Percentiles rank a stretch among this genome's conserved stretches.
These are phyloP conservation scores for Vanilla planifolia DNA, from an alignment of 106 monocot species.

Conservation along the genomic window DNA sequence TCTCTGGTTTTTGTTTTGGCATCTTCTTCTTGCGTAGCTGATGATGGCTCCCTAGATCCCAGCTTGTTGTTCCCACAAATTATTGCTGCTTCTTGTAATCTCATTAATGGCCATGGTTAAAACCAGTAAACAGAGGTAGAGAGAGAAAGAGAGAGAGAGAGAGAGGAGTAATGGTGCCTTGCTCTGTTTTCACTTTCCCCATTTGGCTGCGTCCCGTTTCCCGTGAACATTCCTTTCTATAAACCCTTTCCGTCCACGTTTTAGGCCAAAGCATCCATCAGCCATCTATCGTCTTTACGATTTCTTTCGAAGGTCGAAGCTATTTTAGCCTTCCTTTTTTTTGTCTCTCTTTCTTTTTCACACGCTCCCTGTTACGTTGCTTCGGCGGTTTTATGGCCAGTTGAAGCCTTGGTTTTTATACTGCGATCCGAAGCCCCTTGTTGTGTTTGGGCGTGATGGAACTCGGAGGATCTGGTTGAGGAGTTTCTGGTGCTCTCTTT, in stretches of 20 bases:
- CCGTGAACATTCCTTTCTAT: conserved; percentile 13
- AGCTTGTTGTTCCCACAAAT: not conserved
- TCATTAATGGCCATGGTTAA: conserved; percentile 5
- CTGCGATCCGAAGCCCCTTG: not conserved
- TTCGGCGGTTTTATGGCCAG: not conserved
- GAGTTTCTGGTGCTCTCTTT: not conserved
- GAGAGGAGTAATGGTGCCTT: not conserved
- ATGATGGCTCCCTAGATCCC: not conserved
- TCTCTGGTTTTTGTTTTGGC: conserved; percentile 1
- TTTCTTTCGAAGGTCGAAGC: conserved; percentile 3
- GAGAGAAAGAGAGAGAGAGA: not conserved
- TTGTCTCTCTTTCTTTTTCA: not conserved
- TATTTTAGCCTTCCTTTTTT: not conserved
- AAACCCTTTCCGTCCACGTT: not conserved
- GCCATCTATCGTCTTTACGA: not conserved
- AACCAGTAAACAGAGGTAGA: not conserved
- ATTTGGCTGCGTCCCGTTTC: conserved; percentile 1
- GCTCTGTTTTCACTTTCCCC: conserved; percentile 1
- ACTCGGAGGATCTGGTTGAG: not conserved
- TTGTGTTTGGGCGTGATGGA: not conserved
- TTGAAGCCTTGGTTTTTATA: not conserved
- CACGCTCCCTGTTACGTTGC: not conserved
- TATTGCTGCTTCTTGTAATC: not conserved
- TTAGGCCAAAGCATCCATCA: not conserved
- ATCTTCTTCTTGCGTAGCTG: not conserved